Evolutionary conservation across 83 land plant genomes (phyloP).

Genomic region (Thuja plicata): DNA sequence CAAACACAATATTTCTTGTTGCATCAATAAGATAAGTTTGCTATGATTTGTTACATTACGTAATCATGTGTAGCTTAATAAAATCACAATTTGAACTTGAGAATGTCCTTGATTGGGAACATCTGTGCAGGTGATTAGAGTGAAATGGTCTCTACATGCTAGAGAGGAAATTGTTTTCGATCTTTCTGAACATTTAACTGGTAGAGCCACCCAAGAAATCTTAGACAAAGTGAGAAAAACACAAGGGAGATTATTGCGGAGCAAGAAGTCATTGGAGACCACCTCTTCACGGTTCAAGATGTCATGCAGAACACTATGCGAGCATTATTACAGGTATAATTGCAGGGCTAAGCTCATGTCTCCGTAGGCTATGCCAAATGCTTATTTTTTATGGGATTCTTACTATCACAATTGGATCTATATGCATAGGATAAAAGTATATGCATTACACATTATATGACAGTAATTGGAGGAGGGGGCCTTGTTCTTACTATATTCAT

Average conservation of each 20-base stretch:
- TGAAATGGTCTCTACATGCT: constrained; percentile 92
- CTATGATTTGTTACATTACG: background rate
- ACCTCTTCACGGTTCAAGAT: constrained; percentile 92
- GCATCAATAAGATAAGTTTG: background rate
- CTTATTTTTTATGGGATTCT: background rate
- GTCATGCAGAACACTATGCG: constrained; percentile 87
- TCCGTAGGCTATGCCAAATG: background rate
- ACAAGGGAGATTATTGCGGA: constrained; percentile 85
- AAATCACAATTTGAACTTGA: background rate
- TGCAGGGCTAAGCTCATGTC: background rate
- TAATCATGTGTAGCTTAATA: background rate
- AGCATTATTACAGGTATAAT: constrained; percentile 75
- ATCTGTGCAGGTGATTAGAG: constrained; percentile 74
- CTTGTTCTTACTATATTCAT: constrained; percentile 80
- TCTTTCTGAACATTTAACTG: constrained; percentile 75
- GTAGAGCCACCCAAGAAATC: constrained; percentile 36
- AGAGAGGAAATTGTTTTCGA: constrained; percentile 88
- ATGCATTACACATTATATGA: constrained; percentile 72
- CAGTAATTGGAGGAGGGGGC: constrained; percentile 88
- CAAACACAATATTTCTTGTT: too few relatives aligned
- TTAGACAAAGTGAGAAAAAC: constrained; percentile 60
- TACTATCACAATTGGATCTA: background rate
- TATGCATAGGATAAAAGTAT: constrained; percentile 74
- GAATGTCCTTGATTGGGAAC: background rate
- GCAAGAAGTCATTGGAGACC: constrained; percentile 90